These are phyloP conservation scores for Apiotrichum mycotoxinovorans DNA, from an alignment of 1,284 basidiomycete genomes.

Conservation along the genomic window DNA sequence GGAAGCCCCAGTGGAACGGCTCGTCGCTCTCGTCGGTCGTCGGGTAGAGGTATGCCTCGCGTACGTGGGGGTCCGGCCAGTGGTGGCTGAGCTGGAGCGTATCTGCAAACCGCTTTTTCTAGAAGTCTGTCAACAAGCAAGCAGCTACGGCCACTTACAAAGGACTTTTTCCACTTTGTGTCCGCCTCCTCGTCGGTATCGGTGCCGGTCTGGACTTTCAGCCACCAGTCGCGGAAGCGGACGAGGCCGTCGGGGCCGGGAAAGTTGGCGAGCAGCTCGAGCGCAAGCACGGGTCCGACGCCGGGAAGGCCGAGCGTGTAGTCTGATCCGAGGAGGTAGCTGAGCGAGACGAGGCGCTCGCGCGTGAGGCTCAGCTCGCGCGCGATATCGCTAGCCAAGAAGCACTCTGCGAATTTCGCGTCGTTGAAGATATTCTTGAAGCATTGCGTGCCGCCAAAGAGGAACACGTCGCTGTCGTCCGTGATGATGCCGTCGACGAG, in stretches of 20 bases:
- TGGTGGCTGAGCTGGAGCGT: constrained; percentile 66
- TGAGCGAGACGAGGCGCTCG: constrained; percentile 80
- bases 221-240: constrained; percentile 93
- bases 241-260: constrained; percentile 75
- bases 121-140: constrained; percentile 12
- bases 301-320: constrained; percentile 95
- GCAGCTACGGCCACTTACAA: constrained; percentile 59
- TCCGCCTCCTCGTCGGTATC: constrained; percentile 69
- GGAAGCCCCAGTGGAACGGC: constrained; percentile 94
- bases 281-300: constrained; percentile 91
- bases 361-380: constrained; percentile 85
- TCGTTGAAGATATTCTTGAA: constrained; percentile 99
- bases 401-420: constrained; percentile 96
- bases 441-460: constrained; percentile 88
- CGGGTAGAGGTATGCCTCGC: constrained; percentile 89
- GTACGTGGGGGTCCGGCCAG: constrained; percentile 88
- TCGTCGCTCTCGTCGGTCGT: constrained; percentile 87
- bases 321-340: constrained; percentile 93
- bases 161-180: constrained; percentile 73
- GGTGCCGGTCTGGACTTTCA: constrained; percentile 82
- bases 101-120: constrained; percentile 87
- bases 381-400: constrained; percentile 75
- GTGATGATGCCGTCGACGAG: constrained; percentile 98
- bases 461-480: constrained; percentile 97
- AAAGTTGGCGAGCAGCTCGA: constrained; percentile 90